These are phyloP conservation scores for Ganoderma lucidum DNA, from an alignment of 1,284 basidiomycete species.

Conservation along the genomic window DNA sequence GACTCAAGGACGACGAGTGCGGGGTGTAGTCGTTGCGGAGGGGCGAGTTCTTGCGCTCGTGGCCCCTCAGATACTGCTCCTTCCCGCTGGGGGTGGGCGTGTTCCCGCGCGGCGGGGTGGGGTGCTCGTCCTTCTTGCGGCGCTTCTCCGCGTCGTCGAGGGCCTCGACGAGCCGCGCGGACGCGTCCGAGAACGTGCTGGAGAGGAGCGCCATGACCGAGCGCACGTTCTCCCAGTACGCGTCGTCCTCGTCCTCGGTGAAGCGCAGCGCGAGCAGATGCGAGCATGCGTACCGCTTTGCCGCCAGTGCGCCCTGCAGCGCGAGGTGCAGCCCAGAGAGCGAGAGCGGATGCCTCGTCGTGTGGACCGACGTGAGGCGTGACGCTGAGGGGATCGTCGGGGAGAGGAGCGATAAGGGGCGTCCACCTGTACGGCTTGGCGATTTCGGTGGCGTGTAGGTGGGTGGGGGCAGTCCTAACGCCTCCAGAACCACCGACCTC, in stretches of 20 bases:
- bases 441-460: slow-evolving; percentile 34
- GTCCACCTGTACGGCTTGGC: slow-evolving; percentile 13
- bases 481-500: slow-evolving; percentile 56
- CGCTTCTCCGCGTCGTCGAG: slow-evolving; percentile 63
- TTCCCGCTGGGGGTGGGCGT: slow-evolving; percentile 22
- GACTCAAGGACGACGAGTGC: slow-evolving; percentile 20
- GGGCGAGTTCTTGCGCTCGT: slow-evolving; percentile 27
- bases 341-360: slow-evolving; percentile 69
- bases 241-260: slow-evolving; percentile 58
- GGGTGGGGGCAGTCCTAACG: slow-evolving; percentile 47
- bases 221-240: slow-evolving; percentile 84
- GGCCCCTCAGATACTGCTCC: slow-evolving; percentile 12
- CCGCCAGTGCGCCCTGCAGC: slow-evolving; percentile 67
- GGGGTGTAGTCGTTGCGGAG: slow-evolving; percentile 14
- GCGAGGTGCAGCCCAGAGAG: slow-evolving; percentile 65
- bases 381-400: slow-evolving; percentile 40
- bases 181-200: slow-evolving; percentile 69
- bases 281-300: slow-evolving; percentile 78
- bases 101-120: slow-evolving; percentile 47
- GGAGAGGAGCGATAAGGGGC: slow-evolving; percentile 33
- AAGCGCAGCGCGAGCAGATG: slow-evolving; percentile 81
- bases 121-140: slow-evolving; percentile 54
- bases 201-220: slow-evolving; percentile 74
- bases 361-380: slow-evolving; percentile 65
- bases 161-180: slow-evolving; percentile 64